Percentiles rank a stretch among this genome's conserved stretches.
phyloP scores from a whole-genome alignment of 768 basidiomycete genomes.

The Strobilomyces echinocephalus region DNA sequence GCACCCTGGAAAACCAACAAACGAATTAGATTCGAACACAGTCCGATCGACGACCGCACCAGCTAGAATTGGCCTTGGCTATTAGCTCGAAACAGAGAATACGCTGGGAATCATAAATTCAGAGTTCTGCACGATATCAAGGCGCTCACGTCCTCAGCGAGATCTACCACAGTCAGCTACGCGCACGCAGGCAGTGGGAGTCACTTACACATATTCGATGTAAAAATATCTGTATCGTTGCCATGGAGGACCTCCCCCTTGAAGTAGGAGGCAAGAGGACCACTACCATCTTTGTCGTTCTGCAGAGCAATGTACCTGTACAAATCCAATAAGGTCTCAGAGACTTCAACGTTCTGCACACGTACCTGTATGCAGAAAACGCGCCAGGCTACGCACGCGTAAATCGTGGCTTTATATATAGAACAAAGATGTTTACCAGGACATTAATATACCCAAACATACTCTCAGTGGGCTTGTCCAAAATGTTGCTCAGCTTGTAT shows the following conservation, averaged over 20 bases:
- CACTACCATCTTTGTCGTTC: conserved; percentile 75
- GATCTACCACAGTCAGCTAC: conserved; percentile 44
- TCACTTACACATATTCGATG: conserved; percentile 88
- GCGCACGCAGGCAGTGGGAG: not conserved
- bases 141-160: conserved; percentile 77
- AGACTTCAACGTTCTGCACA: not conserved
- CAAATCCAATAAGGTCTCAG: conserved; percentile 1
- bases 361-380: conserved; percentile 81
- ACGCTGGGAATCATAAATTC: conserved; percentile 45
- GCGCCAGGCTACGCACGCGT: conserved; percentile 67
- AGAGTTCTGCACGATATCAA: not conserved
- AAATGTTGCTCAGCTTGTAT: conserved; percentile 87
- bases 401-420: conserved; percentile 3
- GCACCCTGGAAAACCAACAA: conserved; percentile 55
- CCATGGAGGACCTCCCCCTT: conserved; percentile 88
- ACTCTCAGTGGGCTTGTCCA: conserved; percentile 85
- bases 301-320: conserved; percentile 78
- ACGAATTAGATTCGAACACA: not conserved
- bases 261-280: conserved; percentile 94
- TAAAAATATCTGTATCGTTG: conserved; percentile 86
- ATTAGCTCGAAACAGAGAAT: conserved; percentile 80
- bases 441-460: conserved; percentile 97
- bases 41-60: conserved; percentile 41
- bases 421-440: conserved; percentile 43
- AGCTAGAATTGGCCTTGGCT: conserved; percentile 71